Evolutionary conservation across 2,329 filamentous ascomycete genomes (phyloP).

Genomic region (Epichloe coenophiala): DNA sequence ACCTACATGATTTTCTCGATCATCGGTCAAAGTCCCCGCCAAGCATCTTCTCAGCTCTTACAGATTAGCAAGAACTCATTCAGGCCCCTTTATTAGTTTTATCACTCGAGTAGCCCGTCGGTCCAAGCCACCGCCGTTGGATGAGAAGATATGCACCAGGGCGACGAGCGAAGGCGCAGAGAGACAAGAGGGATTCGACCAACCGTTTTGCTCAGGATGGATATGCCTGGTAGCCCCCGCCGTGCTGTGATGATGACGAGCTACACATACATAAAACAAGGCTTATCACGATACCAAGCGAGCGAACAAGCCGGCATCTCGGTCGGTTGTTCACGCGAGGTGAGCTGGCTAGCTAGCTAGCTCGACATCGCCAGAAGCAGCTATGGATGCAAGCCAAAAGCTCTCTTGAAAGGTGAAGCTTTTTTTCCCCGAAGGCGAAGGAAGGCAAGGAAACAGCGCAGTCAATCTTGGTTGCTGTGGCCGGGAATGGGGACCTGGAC

Average conservation of each 20-base stretch:
- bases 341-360: neutral
- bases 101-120: neutral
- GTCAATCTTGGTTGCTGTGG: too few relatives aligned
- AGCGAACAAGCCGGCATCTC: neutral
- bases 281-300: neutral
- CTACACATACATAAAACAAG: neutral
- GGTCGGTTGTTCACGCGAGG: neutral
- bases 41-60: neutral
- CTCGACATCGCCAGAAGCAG: neutral
- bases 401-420: too few relatives aligned
- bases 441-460: too few relatives aligned
- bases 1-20: neutral
- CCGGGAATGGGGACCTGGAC: neutral
- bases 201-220: neutral
- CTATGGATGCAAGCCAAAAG: too few relatives aligned
- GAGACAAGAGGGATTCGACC: neutral
- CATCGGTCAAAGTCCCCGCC: neutral
- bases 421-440: too few relatives aligned
- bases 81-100: too few relatives aligned
- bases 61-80: neutral
- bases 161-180: too few relatives aligned
- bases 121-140: neutral
- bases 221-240: neutral
- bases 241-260: neutral
- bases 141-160: neutral